Evolutionary conservation across 2,329 filamentous ascomycete species (phyloP).

Genomic region (Exophiala lecanii-corni): DNA sequence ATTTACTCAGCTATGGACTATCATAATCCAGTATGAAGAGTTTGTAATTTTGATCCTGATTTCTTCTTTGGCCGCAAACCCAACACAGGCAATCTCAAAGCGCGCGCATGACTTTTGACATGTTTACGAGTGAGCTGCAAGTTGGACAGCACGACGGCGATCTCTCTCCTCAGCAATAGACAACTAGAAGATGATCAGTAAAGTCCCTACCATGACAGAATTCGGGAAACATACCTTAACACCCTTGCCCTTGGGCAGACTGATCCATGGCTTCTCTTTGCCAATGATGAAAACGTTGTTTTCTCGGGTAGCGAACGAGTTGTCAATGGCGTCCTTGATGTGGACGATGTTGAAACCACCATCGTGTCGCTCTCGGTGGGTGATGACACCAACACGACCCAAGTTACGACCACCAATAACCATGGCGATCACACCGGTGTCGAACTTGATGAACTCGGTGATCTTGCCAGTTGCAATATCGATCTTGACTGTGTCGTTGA

Average conservation of each 20-base stretch:
- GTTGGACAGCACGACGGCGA: conserved; percentile 70
- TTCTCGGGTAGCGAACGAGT: conserved; percentile 99
- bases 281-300: conserved; percentile 99
- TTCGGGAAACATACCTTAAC: conserved; percentile 78
- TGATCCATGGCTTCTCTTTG: conserved; percentile 98
- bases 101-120: neutral
- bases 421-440: conserved; percentile 97
- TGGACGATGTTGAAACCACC: conserved; percentile 99
- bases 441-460: conserved; percentile 95
- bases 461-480: conserved; percentile 97
- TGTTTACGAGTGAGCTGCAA: conserved; percentile 9
- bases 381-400: conserved; percentile 99
- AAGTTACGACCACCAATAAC: conserved; percentile 99
- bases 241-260: conserved; percentile 99
- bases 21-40: neutral
- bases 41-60: neutral
- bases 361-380: conserved; percentile 99
- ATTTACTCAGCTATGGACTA: neutral
- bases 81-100: neutral
- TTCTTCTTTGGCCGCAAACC: neutral
- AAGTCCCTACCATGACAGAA: no score
- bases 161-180: conserved; percentile 98
- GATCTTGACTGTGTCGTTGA: conserved; percentile 99
- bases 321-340: conserved; percentile 99
- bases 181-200: conserved; percentile 55